These are phyloP conservation scores for Ramaria sp. DNA, from an alignment of 768 basidiomycete species.

Conservation along the genomic window DNA sequence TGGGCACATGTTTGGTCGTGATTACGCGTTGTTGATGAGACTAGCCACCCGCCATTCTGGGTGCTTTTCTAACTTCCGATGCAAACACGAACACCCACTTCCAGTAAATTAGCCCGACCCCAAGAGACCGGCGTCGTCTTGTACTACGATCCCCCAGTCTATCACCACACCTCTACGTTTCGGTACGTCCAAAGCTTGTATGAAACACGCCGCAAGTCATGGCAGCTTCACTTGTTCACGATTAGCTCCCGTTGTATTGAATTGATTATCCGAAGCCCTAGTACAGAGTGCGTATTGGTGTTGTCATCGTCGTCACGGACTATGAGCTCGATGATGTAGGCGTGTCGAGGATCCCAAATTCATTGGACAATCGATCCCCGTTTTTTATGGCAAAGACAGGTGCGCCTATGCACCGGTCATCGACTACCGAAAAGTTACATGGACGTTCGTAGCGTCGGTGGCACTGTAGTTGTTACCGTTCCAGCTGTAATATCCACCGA, in stretches of 20 bases:
- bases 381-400: conserved; percentile 6
- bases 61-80: not conserved
- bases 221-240: not conserved
- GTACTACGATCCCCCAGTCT: conserved; percentile 4
- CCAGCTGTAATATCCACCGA: not conserved
- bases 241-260: not conserved
- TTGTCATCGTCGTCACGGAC: not conserved
- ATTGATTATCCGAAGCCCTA: conserved; percentile 6
- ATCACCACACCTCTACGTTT: conserved; percentile 4
- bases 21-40: not conserved
- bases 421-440: no score
- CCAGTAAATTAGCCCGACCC: not conserved
- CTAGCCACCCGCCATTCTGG: not conserved
- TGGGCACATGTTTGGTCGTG: not conserved
- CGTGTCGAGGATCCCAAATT: conserved; percentile 6
- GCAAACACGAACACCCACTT: not conserved
- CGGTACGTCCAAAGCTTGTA: not conserved
- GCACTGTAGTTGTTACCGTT: not conserved
- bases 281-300: not conserved
- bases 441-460: not conserved
- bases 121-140: not conserved
- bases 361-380: conserved; percentile 4
- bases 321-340: not conserved
- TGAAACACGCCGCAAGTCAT: not conserved
- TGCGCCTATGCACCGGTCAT: not conserved